Conservation (phyloP, 371 early-diverging fungal species). For the Syncephalastrum racemosum region DNA sequence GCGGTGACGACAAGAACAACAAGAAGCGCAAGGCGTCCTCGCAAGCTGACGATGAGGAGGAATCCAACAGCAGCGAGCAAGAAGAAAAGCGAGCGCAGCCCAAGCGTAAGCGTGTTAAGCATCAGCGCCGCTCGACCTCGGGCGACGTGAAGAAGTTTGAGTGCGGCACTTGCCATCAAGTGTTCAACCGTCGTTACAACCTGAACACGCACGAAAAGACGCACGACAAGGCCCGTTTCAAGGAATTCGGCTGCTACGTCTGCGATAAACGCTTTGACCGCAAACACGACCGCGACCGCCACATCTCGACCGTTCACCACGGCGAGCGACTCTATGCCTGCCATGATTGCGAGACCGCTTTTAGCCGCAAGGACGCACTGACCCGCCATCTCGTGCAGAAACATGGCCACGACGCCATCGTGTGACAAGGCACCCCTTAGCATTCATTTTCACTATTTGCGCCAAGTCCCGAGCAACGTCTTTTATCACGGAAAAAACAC, state of each 20-base stretch:
- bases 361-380: slow-evolving; percentile 73
- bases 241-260: slow-evolving; percentile 57
- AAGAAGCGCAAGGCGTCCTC: slow-evolving; percentile 7
- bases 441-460: too few relatives aligned
- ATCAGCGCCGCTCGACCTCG: slow-evolving; percentile 79
- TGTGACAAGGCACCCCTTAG: too few relatives aligned
- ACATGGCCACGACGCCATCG: slow-evolving; percentile 14
- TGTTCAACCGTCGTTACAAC: slow-evolving; percentile 74
- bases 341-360: slow-evolving; percentile 54
- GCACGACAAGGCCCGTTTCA: slow-evolving; percentile 64
- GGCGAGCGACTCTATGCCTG: slow-evolving; percentile 63
- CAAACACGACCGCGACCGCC: slow-evolving; percentile 75
- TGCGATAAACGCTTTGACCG: slow-evolving; percentile 65
- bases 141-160: slow-evolving; percentile 51
- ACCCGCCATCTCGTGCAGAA: slow-evolving; percentile 45
- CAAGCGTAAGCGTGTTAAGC: slow-evolving; percentile 30
- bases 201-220: slow-evolving; percentile 72
- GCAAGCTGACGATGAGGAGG: neutral
- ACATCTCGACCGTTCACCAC: slow-evolving; percentile 64
- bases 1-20: slow-evolving; percentile 2
- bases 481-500: too few relatives aligned
- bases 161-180: slow-evolving; percentile 53
- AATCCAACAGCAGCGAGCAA: too few relatives aligned
- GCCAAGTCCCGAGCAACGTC: too few relatives aligned
- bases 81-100: neutral